phyloP scores from a whole-genome alignment of 2,329 filamentous ascomycete species.

The Exophiala phaeomuriformis region DNA sequence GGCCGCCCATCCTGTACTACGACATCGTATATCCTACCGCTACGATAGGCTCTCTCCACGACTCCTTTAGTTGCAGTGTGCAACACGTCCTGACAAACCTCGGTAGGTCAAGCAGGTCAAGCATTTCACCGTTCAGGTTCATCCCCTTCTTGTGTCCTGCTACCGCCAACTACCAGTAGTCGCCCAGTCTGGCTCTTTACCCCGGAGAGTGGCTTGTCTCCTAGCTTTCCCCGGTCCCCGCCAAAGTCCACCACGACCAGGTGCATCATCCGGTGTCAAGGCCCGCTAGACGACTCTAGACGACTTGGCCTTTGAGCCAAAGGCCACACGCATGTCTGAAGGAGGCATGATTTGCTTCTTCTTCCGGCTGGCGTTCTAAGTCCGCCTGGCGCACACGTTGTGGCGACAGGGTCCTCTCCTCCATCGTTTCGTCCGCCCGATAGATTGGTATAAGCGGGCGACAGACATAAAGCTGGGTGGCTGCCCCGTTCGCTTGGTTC shows the following conservation, averaged over 20 bases:
- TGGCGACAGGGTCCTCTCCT: too few relatives aligned
- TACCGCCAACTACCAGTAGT: not conserved
- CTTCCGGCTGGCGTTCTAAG: not conserved
- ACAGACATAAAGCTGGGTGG: too few relatives aligned
- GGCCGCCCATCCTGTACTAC: too few relatives aligned
- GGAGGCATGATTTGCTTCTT: not conserved
- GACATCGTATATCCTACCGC: too few relatives aligned
- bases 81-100: too few relatives aligned
- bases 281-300: not conserved
- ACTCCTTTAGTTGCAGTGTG: too few relatives aligned
- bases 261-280: slow-evolving; percentile 6
- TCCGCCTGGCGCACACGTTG: not conserved
- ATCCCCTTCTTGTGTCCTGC: not conserved
- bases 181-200: not conserved
- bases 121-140: too few relatives aligned
- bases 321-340: not conserved
- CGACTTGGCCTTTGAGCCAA: not conserved
- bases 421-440: too few relatives aligned
- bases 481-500: too few relatives aligned
- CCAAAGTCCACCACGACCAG: not conserved
- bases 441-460: too few relatives aligned
- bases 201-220: not conserved
- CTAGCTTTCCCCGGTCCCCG: not conserved
- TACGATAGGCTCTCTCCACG: too few relatives aligned
- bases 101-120: too few relatives aligned